Percentiles rank a stretch among this genome's conserved stretches.
phyloP scores from a whole-genome alignment of 2,329 filamentous ascomycete species.

The Neofusicoccum kwambonambiense region DNA sequence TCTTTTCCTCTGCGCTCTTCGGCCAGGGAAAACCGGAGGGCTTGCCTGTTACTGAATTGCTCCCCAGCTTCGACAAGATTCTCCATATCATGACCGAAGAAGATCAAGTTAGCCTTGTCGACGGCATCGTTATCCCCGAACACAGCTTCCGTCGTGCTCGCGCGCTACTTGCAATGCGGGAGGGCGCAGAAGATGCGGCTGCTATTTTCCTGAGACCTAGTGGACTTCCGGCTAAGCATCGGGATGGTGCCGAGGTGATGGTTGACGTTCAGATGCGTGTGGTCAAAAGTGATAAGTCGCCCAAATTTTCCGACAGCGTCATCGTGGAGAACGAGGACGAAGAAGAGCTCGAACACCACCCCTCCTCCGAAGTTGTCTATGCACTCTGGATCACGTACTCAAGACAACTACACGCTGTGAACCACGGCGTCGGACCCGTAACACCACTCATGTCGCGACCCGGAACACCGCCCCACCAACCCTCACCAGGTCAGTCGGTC shows the following conservation, averaged over 20 bases:
- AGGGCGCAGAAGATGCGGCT: conserved; percentile 74
- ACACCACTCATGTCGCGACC: conserved; percentile 63
- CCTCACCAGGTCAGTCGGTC: conserved; percentile 70
- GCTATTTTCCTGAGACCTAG: conserved; percentile 79
- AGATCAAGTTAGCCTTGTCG: conserved; percentile 76
- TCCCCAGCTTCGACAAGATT: conserved; percentile 84
- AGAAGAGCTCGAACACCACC: conserved; percentile 50
- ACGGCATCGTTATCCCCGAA: conserved; percentile 96
- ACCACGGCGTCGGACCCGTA: conserved; percentile 60
- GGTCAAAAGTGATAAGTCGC: conserved; percentile 73
- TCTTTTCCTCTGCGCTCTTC: conserved; percentile 90
- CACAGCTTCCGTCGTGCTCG: conserved; percentile 91
- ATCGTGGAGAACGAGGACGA: conserved; percentile 57
- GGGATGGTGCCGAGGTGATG: conserved; percentile 87
- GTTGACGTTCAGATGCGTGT: conserved; percentile 97
- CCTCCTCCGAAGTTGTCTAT: conserved; percentile 74
- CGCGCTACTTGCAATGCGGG: conserved; percentile 77
- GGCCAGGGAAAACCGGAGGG: conserved; percentile 83
- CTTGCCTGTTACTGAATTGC: conserved; percentile 72
- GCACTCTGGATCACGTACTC: conserved; percentile 98
- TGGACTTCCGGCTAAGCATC: conserved; percentile 80
- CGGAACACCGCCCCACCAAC: conserved; percentile 73
- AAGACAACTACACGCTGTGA: conserved; percentile 78
- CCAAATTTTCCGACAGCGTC: conserved; percentile 55
- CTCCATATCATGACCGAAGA: conserved; percentile 80